Evolutionary conservation across 2,329 filamentous ascomycete species (phyloP), one percentile per base, ranked within the genome.

Genomic region (Escovopsis sp.): DNA sequence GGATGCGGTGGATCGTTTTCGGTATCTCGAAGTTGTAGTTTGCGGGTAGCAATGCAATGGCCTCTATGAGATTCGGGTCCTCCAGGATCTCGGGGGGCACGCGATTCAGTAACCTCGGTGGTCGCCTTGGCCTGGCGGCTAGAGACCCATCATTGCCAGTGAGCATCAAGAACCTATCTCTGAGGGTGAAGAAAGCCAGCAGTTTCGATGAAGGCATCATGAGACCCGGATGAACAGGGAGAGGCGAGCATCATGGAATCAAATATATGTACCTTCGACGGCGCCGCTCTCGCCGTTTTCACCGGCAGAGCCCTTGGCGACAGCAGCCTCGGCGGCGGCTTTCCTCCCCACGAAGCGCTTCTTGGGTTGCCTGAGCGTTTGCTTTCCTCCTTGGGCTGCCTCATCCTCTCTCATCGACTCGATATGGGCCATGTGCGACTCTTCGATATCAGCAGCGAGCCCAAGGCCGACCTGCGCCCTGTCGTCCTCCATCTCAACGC

Each of bases 21-120:
- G 86, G 91, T 43, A 98, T 87, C 66, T 98, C 91, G 59, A 98
- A 98, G 53, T 84, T 89, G 71, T 98, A 98, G 67, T 98, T 98
- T n/a, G 76, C 68, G 1, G 91, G 91, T 2, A 98, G 76, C 29
- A 98, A 73, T 6, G 78, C 71, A 44, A 96, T 87, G 4, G 91
- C 91, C 36, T 79, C 81, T 59, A 89, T 89, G 54, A 98, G 83
- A 38, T 82, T 84, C 38, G 79, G 69, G 54, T 98, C 82, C 48
- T 94, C 73, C 15, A 91, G 70, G 48, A 98, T 94, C 48, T 89
- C 82, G 13, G 79, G 71, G 2, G 91, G 89, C 1, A 98, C 84
- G 56, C 91, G 84, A 58, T 95, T 96, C 46, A 96, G 63, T n/a
- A 87, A 76, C 48, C 91, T 74, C 1, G 84, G 80, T 13, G 79